Base-by-base conservation (phyloP, 441 rosid species). In the Omphalea diandra region DNA sequence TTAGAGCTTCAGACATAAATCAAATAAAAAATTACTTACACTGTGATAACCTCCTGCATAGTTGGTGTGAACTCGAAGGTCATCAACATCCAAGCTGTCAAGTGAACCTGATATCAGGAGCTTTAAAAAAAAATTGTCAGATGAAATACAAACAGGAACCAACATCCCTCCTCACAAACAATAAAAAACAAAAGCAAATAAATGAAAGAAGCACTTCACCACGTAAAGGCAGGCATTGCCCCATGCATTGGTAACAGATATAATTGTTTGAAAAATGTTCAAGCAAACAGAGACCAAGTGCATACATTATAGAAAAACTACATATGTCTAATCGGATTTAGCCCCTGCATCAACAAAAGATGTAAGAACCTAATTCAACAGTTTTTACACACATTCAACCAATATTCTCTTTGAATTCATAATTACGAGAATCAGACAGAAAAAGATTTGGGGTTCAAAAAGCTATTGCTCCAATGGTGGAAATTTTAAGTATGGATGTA, bases 61-160 rank as follows among this genome's bases (percentile, higher is more conserved):
- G 74, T 86, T 90, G 77, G 99, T 83, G 80, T 90, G 69, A 50
- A 61, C 58, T 40, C 97, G 86, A 74, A 95, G 82, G 81, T 95
- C 99, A 75, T 89, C 98, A 83, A 95, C 83, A 81, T 95, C 99
- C 92, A 95, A 83, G 83, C 97, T 88, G 53, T 95, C 99, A 46
- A 91, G 90, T 68, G 99, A 95, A 74, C 99, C 99, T 38, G 97
- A 90, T 82, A 95, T 90, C 67, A 95, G 84, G 75, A 95, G 95
- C 99, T 95, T 88, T 68, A 73, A 78, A 82, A n/a, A n/a, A 80
- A 54, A 78, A 55, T 73, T 3, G n/a, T 53, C 61, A 75, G 62
- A 44, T 22, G 38, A 52, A 63, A 15, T 20, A 32, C 54, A 50
- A 18, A 11, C 26, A 14, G 32, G 6, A 7, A 67, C 36, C 24